These are phyloP conservation scores for Penicillium roqueforti DNA, from an alignment of 495 filamentous ascomycete genomes.

Conservation along the genomic window DNA sequence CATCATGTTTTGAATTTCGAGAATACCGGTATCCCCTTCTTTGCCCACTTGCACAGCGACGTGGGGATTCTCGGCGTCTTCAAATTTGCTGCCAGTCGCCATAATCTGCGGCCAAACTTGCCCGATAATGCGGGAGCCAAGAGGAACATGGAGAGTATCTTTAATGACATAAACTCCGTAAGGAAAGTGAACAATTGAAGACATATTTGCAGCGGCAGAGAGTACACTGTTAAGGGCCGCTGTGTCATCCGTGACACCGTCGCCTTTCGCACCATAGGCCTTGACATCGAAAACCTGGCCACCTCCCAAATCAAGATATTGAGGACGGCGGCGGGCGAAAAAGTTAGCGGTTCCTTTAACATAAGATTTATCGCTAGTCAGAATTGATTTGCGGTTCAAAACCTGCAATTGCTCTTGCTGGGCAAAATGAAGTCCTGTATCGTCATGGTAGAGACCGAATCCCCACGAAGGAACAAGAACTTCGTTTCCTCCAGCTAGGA, in stretches of 20 bases:
- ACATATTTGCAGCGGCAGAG: slow-evolving; percentile 45
- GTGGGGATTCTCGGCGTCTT: slow-evolving; percentile 59
- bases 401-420: too few species aligned
- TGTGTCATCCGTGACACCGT: slow-evolving; percentile 49
- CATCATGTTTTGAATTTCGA: slow-evolving; percentile 80
- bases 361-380: too few species aligned
- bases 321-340: slow-evolving; percentile 18
- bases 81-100: slow-evolving; percentile 62
- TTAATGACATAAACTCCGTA: slow-evolving; percentile 77
- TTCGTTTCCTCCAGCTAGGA: too few species aligned
- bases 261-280: slow-evolving; percentile 39
- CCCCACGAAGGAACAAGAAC: too few species aligned
- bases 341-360: slow-evolving; percentile 22
- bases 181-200: slow-evolving; percentile 69
- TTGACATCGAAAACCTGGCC: slow-evolving; percentile 65
- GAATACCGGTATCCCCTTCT: slow-evolving; percentile 62
- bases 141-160: slow-evolving; percentile 63
- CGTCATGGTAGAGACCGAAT: too few species aligned
- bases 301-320: slow-evolving; percentile 55
- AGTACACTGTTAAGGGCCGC: slow-evolving; percentile 58
- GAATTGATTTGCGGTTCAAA: too few species aligned
- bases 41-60: slow-evolving; percentile 71
- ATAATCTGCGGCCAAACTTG: slow-evolving; percentile 81
- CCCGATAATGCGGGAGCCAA: slow-evolving; percentile 62
- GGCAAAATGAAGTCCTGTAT: too few species aligned